Base-by-base conservation (phyloP, 1,284 basidiomycete species). In the Malassezia brasiliensis region DNA sequence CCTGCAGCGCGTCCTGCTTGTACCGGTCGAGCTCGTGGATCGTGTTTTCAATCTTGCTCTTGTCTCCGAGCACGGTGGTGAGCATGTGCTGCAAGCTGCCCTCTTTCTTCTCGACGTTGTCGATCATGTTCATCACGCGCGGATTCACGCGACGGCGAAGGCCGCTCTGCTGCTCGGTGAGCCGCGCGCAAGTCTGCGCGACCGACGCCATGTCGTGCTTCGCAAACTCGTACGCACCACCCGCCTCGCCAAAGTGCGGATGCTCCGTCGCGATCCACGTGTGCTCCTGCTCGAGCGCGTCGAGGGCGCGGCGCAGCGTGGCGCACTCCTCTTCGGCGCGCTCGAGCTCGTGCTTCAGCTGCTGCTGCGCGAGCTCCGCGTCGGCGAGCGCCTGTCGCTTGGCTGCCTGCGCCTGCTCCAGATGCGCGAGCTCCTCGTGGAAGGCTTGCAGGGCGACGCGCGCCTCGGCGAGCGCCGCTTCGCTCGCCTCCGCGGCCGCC, bases 91-190 rank as follows among this genome's bases (percentile, higher is more conserved):
- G 87, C 53, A 94, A 79, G 20, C 83, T 82, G 0, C 81, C 77
- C 76, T 99, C 93, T 69, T 88, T 86, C 80, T 96, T 96, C 79
- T 98, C 94, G 39, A 93, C 88, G 54, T 90, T 96, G 67, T 96
- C 93, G 59, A 98, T 90, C 87, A 90, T 91, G 69, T 86, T 88
- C 78, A 96, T 83, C 50, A 91, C 90, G 76, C 94, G 94, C 6
- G 86, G 85, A 69, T 98, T 96, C 64, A 96, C 82, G 76, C 93
- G 94, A 78, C 90, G 90, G 77, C 88, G 89, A 83, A 90, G 85
- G 32, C 85, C 83, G 67, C 85, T 85, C 69, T 90, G 88, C 58
- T 85, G 81, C 45, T 83, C 80, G 66, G 89, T 85, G 17, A 96
- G 81, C 70, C 89, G 86, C 39, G 80, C 79, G 40, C 85, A 86